A percentile compares a stretch with the other conserved stretches of the same genome.
These are phyloP conservation scores for Mucor mucedo DNA, from an alignment of 371 early-diverging fungal genomes.

Conservation along the genomic window DNA sequence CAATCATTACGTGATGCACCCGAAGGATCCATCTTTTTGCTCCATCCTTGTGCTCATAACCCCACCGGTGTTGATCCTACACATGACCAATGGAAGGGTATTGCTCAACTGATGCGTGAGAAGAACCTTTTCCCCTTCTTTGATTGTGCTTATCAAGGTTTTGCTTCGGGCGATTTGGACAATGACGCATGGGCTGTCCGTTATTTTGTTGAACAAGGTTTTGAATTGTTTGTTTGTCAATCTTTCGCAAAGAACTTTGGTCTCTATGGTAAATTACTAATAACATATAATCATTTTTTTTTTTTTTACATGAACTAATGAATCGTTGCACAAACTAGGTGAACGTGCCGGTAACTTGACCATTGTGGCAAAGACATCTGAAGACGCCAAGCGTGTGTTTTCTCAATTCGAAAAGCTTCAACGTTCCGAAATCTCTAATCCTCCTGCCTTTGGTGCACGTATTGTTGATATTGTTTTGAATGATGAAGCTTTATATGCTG, in stretches of 20 bases:
- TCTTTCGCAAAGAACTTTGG: slow-evolving; percentile 98
- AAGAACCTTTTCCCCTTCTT: slow-evolving; percentile 91
- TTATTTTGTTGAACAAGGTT: slow-evolving; percentile 88
- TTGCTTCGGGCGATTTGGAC: slow-evolving; percentile 92
- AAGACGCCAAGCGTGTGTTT: slow-evolving; percentile 59
- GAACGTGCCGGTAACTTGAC: slow-evolving; percentile 91
- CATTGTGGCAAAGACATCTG: slow-evolving; percentile 66
- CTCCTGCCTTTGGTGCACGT: slow-evolving; percentile 89
- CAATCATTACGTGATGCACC: slow-evolving; percentile 73
- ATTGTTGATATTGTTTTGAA: slow-evolving; percentile 87
- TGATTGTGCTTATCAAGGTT: slow-evolving; percentile 98
- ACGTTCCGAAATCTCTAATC: slow-evolving; percentile 88
- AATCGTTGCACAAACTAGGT: slow-evolving; percentile 45
- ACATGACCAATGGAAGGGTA: slow-evolving; percentile 88
- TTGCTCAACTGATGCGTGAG: slow-evolving; percentile 78
- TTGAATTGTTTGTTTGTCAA: slow-evolving; percentile 89
- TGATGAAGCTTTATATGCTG: slow-evolving; percentile 73
- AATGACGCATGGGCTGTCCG: slow-evolving; percentile 91
- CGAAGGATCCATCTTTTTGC: slow-evolving; percentile 75
- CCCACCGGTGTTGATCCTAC: slow-evolving; percentile 97
- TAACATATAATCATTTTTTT: too few species aligned
- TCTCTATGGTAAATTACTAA: slow-evolving; percentile 73
- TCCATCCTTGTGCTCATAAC: slow-evolving; percentile 97
- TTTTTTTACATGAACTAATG: background rate
- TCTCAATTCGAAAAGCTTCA: slow-evolving; percentile 86